Base-by-base conservation (phyloP, 805 yeast genomes). In the Grigorovia humatica region DNA sequence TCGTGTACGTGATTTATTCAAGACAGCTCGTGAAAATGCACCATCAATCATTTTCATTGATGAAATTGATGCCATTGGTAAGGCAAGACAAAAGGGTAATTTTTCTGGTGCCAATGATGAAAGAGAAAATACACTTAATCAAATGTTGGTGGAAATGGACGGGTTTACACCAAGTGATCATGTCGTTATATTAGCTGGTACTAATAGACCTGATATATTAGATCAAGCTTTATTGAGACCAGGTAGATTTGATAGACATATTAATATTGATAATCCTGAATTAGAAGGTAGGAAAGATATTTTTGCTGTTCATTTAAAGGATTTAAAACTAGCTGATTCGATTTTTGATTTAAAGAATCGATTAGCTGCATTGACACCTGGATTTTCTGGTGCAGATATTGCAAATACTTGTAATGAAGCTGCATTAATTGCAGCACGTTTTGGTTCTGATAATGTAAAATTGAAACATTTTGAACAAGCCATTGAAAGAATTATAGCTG, bases 51-150 rank as follows among this genome's bases (percentile, higher is more conserved):
- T 93, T n/a, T 95, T 93, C 61, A 90, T 93, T 48, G 99, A 93
- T 74, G 99, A 93, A 72, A 93, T 93, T 56, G 99, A 93, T 74
- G 99, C 99, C n/a, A 95, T 93, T 64, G 99, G 99, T 62, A 88
- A 89, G 63, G 88, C 89, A 46, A 79, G 90, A 59, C 79, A 83
- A n/a, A 82, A 82, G 68, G 89, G 90, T 32, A 76, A 77, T 51
- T 55, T 70, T 51, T 74, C 78, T 50, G 93, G 96, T 51, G 88
- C 95, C 27, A 88, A 91, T 64, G 99, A 93, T 68, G 99, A 93
- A 71, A 84, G 96, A 66, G 99, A 93, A 69, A 86, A 95, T 20
- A 93, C 99, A 0, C 77, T 93, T 61, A 93, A 93, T 69, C 99
- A 93, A 74, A 77, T 93, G 48, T 77, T 93, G 54, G 99, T 93